phyloP scores from a whole-genome alignment of 805 yeast species.

The Nakazawaea laoshanensis region DNA sequence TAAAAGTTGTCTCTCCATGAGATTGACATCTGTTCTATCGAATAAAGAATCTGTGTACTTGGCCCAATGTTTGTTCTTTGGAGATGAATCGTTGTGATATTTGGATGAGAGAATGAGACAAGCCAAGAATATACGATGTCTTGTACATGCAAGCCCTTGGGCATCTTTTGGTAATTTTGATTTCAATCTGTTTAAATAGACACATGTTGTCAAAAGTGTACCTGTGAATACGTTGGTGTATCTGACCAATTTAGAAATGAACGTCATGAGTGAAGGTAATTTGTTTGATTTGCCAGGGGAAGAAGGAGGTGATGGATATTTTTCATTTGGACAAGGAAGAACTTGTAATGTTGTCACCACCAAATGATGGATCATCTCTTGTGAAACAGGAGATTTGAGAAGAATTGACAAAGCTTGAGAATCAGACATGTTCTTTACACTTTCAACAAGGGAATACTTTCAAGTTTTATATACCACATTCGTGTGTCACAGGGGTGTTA shows the following conservation, averaged over 20 bases:
- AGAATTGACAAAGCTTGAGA: slow-evolving; percentile 51
- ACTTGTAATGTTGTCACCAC: slow-evolving; percentile 62
- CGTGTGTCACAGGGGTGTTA: too few relatives aligned
- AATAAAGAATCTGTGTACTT: slow-evolving; percentile 70
- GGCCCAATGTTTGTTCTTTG: slow-evolving; percentile 76
- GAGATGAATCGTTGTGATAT: slow-evolving; percentile 70
- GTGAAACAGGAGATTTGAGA: slow-evolving; percentile 59
- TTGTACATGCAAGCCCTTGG: slow-evolving; percentile 70
- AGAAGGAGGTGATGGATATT: slow-evolving; percentile 16
- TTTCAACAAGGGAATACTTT: too few relatives aligned
- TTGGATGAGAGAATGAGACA: slow-evolving; percentile 68
- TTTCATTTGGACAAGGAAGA: slow-evolving; percentile 41
- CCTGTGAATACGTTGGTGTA: slow-evolving; percentile 78
- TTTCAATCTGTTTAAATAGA: slow-evolving; percentile 56
- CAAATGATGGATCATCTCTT: slow-evolving; percentile 64
- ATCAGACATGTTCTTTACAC: slow-evolving; percentile 42
- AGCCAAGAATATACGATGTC: slow-evolving; percentile 70
- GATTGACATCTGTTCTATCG: slow-evolving; percentile 57
- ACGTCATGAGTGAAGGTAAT: slow-evolving; percentile 66
- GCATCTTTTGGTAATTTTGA: slow-evolving; percentile 60
- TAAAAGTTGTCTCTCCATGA: slow-evolving; percentile 74
- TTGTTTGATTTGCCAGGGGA: slow-evolving; percentile 7
- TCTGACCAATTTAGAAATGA: slow-evolving; percentile 62
- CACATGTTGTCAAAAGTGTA: slow-evolving; percentile 64
- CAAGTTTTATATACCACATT: too few relatives aligned